Conservation (phyloP, 192 early-diverging fungal genomes). For the Endogone sp. region DNA sequence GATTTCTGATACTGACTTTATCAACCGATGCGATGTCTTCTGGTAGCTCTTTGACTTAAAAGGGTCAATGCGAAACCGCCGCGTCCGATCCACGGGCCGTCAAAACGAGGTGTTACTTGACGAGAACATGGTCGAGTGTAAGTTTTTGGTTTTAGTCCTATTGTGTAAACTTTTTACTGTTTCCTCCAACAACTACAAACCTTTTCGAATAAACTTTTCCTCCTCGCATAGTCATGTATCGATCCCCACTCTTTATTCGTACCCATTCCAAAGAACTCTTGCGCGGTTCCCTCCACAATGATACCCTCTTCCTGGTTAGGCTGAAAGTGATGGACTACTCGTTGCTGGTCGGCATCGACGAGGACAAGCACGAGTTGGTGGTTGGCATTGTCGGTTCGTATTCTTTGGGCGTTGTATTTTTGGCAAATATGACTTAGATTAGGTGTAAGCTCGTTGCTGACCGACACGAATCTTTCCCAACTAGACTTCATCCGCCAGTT, state of each 20-base stretch:
- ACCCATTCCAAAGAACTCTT: conserved; percentile 87
- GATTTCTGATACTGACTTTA: too few species aligned
- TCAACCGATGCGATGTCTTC: not conserved
- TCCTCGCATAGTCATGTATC: conserved; percentile 58
- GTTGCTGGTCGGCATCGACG: conserved; percentile 91
- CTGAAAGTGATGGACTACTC: conserved; percentile 99
- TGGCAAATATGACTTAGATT: too few species aligned
- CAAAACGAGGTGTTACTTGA: conserved; percentile 88
- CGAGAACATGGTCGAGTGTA: conserved; percentile 89
- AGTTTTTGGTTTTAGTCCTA: conserved; percentile 15
- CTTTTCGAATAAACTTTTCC: too few species aligned
- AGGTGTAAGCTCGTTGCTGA: conserved; percentile 10
- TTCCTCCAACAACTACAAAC: conserved; percentile 1
- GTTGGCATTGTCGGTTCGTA: conserved; percentile 92
- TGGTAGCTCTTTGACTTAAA: conserved; percentile 87
- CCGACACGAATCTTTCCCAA: not conserved
- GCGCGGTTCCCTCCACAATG: conserved; percentile 83
- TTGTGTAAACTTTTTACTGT: not conserved
- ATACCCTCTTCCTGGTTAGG: conserved; percentile 90
- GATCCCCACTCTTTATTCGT: conserved; percentile 87
- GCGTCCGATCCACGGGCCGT: conserved; percentile 81
- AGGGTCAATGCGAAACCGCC: conserved; percentile 91
- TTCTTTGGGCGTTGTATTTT: not conserved
- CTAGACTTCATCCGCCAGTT: conserved; percentile 94
- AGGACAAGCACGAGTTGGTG: conserved; percentile 78